Evolutionary conservation across 768 basidiomycete genomes (phyloP).

Genomic region (Myochromella boudieri): DNA sequence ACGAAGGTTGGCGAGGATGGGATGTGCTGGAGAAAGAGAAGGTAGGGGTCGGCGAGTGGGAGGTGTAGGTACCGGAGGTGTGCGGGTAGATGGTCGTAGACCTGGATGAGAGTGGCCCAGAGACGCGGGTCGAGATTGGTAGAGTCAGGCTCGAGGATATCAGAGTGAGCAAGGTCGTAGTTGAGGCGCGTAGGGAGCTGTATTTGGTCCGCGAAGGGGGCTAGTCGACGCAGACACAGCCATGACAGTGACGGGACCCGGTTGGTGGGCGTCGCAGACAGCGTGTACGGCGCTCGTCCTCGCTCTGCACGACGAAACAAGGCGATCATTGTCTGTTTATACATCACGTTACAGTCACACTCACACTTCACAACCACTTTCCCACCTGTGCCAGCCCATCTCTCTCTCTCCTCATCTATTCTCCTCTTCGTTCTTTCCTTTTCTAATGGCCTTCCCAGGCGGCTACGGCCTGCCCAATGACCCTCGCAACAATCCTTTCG

Average conservation of each 20-base stretch:
- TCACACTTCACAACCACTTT: slow-evolving; percentile 12
- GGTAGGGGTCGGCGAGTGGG: slow-evolving; percentile 52
- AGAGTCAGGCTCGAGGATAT: slow-evolving; percentile 32
- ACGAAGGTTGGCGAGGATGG: slow-evolving; percentile 56
- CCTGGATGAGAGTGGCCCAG: slow-evolving; percentile 63
- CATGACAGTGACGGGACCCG: slow-evolving; percentile 52
- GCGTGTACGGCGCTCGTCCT: slow-evolving; percentile 22
- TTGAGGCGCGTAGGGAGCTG: slow-evolving; percentile 26
- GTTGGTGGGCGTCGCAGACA: slow-evolving; percentile 3
- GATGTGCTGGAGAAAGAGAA: slow-evolving; percentile 58
- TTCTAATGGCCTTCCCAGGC: slow-evolving; percentile 22
- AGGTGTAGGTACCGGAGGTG: slow-evolving; percentile 39
- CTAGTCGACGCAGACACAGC: slow-evolving; percentile 48
- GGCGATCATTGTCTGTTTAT: slow-evolving; percentile 5
- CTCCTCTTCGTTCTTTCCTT: slow-evolving; percentile 18
- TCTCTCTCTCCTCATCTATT: slow-evolving; percentile 9
- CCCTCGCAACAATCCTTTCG: slow-evolving; percentile 29
- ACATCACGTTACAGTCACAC: slow-evolving; percentile 8
- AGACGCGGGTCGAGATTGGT: slow-evolving; percentile 51
- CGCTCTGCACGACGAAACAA: slow-evolving; percentile 13
- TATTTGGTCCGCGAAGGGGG: slow-evolving; percentile 44
- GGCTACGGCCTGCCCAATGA: slow-evolving; percentile 24
- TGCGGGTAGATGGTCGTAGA: slow-evolving; percentile 54
- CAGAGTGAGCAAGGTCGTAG: slow-evolving; percentile 25
- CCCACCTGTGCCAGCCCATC: slow-evolving; percentile 12